Evolutionary conservation across 164 flowering plant genomes (phyloP), one percentile per base, ranked within the genome.

Genomic region (Nymphaea colorata): DNA sequence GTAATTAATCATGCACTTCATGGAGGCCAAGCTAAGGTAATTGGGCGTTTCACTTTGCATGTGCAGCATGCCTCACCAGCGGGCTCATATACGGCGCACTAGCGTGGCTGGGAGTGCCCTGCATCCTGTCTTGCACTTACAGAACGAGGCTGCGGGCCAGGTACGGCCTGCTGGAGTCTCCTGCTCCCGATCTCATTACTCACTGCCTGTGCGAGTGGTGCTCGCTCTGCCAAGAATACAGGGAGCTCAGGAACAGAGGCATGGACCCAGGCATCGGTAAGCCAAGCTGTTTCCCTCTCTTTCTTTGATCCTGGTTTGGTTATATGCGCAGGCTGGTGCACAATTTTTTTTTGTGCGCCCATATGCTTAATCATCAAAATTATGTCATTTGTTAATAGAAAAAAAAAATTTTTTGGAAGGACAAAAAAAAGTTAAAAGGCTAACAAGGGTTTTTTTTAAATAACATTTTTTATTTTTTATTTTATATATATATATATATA

Each of bases 181-280:
- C 85, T 0, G 78, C 75, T 2, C 74, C 79, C 0, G 82, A 82
- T 51, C 75, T 77, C 74, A 4, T 73, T 18, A 62, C 76, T 16
- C 85, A 79, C 62, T 71, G 59, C 62, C 41, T 78, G 0, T 79
- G 79, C 17, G 82, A 79, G 44, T 61, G 64, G 57, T 79, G 81
- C 44, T 82, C 85, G 17, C 78, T 82, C 18, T 77, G 36, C 36
- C 36, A 25, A 25, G 36, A 25, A 25, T 25, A 25, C 36, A 25
- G 36, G 36, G 36, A 25, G 79, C 84, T 81, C 44, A 47, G 60
- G 6, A 69, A 69, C 73, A 70, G 79, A 67, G 84, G 84, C 3
- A 14, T 74, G 3, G 79, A 82, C 59, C 84, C 82, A 64, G 65
- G 69, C 10, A 8, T 74, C 36, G 79, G 79, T 77, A 69, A 75